Evolutionary conservation across 208 protist genomes (phyloP).

Genomic region (Leishmania braziliensis): DNA sequence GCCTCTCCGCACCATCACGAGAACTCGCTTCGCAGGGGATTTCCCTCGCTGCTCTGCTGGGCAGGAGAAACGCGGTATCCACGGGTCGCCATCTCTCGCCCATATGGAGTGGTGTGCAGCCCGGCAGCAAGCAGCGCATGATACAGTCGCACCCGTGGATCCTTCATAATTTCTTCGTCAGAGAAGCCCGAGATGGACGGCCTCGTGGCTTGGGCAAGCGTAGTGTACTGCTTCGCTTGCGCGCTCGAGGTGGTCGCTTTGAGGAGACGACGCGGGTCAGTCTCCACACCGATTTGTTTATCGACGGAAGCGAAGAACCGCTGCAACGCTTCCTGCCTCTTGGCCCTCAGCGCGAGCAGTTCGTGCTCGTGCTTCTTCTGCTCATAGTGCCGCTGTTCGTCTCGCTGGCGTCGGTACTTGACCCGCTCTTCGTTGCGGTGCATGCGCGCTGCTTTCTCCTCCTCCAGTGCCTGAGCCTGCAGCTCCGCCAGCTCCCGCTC

Average conservation of each 20-base stretch:
- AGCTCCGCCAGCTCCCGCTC: conserved; percentile 43
- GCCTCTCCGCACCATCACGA: conserved; percentile 8
- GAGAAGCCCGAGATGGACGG: conserved; percentile 58
- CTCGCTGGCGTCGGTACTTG: conserved; percentile 47
- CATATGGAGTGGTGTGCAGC: conserved; percentile 79
- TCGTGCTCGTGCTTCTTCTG: conserved; percentile 43
- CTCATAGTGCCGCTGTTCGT: conserved; percentile 40
- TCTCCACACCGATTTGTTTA: conserved; percentile 58
- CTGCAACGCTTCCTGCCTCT: conserved; percentile 62
- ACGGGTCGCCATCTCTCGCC: conserved; percentile 62
- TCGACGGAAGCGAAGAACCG: conserved; percentile 77
- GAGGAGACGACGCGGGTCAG: conserved; percentile 59
- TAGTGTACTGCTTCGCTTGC: conserved; percentile 42
- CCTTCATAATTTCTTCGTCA: conserved; percentile 76
- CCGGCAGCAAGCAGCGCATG: conserved; percentile 75
- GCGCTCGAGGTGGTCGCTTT: conserved; percentile 65
- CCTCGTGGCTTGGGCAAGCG: conserved; percentile 42
- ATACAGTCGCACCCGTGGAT: conserved; percentile 82
- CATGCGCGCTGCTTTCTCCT: conserved; percentile 40
- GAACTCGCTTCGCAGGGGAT: conserved; percentile 53
- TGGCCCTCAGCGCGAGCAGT: conserved; percentile 38
- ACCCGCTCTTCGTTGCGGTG: conserved; percentile 63
- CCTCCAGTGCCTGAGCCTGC: conserved; percentile 39
- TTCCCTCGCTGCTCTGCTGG: conserved; percentile 72
- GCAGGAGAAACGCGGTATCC: conserved; percentile 69